Evolutionary conservation across 139 green algal species (phyloP), one percentile per base, ranked within the genome.

Genomic region (Chlorella sp.): DNA sequence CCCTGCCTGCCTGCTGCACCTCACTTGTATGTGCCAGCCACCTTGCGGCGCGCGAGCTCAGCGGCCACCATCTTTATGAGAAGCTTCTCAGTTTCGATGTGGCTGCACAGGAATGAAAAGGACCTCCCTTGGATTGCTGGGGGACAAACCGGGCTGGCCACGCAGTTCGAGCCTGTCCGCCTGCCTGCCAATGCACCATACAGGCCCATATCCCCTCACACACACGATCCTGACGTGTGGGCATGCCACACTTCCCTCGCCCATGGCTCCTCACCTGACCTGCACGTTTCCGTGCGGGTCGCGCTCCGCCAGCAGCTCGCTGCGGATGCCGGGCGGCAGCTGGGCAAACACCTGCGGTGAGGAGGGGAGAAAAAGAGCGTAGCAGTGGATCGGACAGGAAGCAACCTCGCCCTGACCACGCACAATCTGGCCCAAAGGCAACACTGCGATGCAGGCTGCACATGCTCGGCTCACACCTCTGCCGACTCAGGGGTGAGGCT

Each of bases 211-310:
- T n/a, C n/a, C n/a, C n/a, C n/a, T n/a, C n/a, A n/a, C n/a, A 11
- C 46, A 54, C 46, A 54, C 8, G 46, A 54, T 8, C 46, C 46
- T 11, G 11, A 11, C 46, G 8, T 11, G 46, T 54, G 11, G 46
- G 46, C 46, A 8, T 54, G 46, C 46, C 46, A 54, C 11, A 11
- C 46, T 54, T 8, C 26, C 43, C 46, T 32, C 73, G 36, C 2
- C 72, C 46, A 65, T 43, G 3, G 43, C 0, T 41, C 41, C 6
- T 43, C 51, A 34, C 24, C 40, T 6, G 41, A 91, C 89, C 79
- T 92, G 90, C 72, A 93, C 87, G 77, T 95, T 95, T 69, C 92
- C 92, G 54, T 95, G 92, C 22, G 92, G 92, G 85, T 95, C 92
- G 0, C 92, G 73, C 30, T 94, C 92, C 77, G 87, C 78, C 74